These are phyloP conservation scores for Xylaria castorea DNA, from an alignment of 495 filamentous ascomycete genomes.

Conservation along the genomic window DNA sequence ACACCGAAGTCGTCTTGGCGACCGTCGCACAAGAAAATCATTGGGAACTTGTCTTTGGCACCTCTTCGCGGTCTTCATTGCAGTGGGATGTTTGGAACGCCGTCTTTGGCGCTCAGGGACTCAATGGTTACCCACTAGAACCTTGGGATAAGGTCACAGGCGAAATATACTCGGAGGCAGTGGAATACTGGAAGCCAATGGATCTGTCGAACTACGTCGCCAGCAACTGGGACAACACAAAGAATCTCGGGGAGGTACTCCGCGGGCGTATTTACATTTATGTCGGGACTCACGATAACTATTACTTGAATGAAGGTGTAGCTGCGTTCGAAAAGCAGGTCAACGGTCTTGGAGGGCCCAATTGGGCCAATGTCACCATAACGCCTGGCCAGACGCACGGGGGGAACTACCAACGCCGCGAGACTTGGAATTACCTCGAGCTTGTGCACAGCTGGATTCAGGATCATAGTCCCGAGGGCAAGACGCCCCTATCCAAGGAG, in stretches of 20 bases:
- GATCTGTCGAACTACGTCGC: conserved; percentile 19
- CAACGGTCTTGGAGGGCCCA: conserved; percentile 17
- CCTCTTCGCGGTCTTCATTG: conserved; percentile 25
- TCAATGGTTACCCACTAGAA: conserved; percentile 25
- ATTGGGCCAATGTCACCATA: conserved; percentile 28
- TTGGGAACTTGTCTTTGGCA: conserved; percentile 29
- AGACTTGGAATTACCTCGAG: conserved; percentile 27
- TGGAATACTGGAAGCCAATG: conserved; percentile 28
- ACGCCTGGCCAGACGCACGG: conserved; percentile 18
- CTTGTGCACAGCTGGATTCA: conserved; percentile 17
- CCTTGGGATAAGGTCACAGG: conserved; percentile 30
- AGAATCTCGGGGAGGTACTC: conserved; percentile 23
- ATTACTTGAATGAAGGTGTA: conserved; percentile 23
- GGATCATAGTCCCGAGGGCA: conserved; percentile 21
- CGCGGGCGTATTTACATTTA: conserved; percentile 24
- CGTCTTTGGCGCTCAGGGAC: conserved; percentile 26
- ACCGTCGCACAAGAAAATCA: conserved; percentile 27
- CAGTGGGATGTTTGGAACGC: conserved; percentile 30
- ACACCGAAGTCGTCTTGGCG: conserved; percentile 22
- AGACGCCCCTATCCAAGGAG: conserved; percentile 2
- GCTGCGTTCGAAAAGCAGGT: conserved; percentile 16
- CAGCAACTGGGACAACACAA: conserved; percentile 18
- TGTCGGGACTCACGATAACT: conserved; percentile 27
- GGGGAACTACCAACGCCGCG: conserved; percentile 25
- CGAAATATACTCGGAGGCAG: conserved; percentile 26